A percentile compares a stretch with the other conserved stretches of the same genome.
phyloP scores from a whole-genome alignment of 129 eudicot species.

The Pseudognaphalium luteoalbum region DNA sequence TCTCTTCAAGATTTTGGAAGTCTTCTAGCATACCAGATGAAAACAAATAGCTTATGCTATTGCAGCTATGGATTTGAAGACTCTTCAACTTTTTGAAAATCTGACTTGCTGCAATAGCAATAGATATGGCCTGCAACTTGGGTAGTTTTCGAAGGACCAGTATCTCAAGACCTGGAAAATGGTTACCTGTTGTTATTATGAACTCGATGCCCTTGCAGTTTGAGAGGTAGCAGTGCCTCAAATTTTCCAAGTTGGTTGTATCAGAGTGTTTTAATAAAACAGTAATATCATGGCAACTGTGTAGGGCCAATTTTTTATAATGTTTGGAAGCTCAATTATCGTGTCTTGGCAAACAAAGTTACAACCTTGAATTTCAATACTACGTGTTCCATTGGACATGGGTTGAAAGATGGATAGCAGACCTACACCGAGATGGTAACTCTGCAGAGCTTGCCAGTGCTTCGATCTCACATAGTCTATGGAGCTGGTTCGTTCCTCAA shows the following conservation, averaged over 20 bases:
- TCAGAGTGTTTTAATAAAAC: constrained; percentile 23
- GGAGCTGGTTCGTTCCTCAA: constrained; percentile 37
- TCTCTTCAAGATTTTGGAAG: constrained; percentile 36
- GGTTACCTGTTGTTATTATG: constrained; percentile 16
- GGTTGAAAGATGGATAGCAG: constrained; percentile 32
- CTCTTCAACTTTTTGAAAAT: constrained; percentile 34
- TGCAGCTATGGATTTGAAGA: constrained; percentile 43
- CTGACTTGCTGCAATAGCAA: constrained; percentile 26
- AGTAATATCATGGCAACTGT: constrained; percentile 42
- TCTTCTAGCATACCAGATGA: constrained; percentile 30
- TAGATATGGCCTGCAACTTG: constrained; percentile 34
- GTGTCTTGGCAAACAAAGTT: constrained; percentile 14
- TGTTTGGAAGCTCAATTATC: constrained; percentile 37
- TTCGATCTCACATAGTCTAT: constrained; percentile 41
- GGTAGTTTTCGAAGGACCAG: constrained; percentile 40
- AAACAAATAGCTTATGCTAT: constrained; percentile 33
- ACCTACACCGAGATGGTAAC: constrained; percentile 49
- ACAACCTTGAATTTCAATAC: constrained; percentile 47
- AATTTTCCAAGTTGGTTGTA: constrained; percentile 24
- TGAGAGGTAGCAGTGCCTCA: constrained; percentile 37
- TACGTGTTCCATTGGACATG: constrained; percentile 22
- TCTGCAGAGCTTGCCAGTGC: constrained; percentile 33
- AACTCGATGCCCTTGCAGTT: constrained; percentile 34
- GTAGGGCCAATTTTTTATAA: constrained; percentile 38
- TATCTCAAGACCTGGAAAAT: constrained; percentile 35